Conservation (phyloP, 495 filamentous ascomycete species). For the Astrothelium macrocarpum region DNA sequence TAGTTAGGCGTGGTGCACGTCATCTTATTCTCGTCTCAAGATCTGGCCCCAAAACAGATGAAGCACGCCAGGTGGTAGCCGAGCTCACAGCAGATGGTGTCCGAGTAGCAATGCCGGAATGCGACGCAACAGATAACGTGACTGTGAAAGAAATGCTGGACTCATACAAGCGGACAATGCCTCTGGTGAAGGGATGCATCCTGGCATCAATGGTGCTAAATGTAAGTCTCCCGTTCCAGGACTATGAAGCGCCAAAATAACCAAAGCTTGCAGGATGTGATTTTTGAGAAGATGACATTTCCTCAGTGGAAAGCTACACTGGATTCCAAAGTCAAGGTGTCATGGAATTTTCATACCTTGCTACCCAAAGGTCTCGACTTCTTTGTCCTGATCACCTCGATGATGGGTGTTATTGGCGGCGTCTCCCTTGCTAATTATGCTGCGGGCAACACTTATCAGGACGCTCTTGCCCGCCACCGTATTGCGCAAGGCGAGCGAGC, state of each 20-base stretch:
- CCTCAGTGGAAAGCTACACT: not conserved
- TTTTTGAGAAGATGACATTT: not conserved
- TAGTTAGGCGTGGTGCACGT: not conserved
- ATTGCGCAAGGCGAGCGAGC: not conserved
- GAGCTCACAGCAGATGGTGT: not conserved
- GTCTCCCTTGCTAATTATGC: conserved; percentile 3
- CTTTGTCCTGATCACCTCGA: conserved; percentile 8
- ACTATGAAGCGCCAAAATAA: no score
- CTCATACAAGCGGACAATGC: not conserved
- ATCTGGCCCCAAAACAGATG: not conserved
- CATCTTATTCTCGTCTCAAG: not conserved
- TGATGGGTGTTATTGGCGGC: not conserved
- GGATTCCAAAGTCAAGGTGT: conserved; percentile 2
- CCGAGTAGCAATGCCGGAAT: not conserved
- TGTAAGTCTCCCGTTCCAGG: not conserved
- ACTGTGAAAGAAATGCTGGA: not conserved
- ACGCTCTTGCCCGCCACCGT: not conserved
- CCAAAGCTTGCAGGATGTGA: not conserved
- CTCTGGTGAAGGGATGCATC: not conserved
- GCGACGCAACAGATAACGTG: not conserved
- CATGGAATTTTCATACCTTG: not conserved
- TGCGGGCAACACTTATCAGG: conserved; percentile 6
- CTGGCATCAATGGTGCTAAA: not conserved
- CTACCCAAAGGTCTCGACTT: not conserved
- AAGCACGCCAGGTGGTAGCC: not conserved